Evolutionary conservation across 1,284 basidiomycete genomes (phyloP).

Genomic region (Mrakiaceae sp.): DNA sequence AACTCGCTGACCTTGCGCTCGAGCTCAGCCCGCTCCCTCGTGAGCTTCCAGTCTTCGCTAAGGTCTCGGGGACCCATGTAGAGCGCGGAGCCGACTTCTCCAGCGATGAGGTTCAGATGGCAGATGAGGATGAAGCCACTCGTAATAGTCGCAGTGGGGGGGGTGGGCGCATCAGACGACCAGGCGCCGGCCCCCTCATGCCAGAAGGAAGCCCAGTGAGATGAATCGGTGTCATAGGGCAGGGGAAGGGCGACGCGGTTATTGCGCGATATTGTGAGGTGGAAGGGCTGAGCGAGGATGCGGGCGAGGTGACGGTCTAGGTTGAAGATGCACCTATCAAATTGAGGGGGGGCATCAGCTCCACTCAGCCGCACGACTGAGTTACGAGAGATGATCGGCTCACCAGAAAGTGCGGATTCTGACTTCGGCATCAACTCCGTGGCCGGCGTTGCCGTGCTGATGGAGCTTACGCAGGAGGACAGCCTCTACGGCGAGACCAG

Average conservation of each 20-base stretch:
- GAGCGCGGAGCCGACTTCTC: not conserved
- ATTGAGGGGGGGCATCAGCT: not conserved
- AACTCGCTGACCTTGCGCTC: not conserved
- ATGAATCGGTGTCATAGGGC: not conserved
- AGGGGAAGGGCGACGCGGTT: not conserved
- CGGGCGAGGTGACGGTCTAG: not conserved
- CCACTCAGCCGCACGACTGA: not conserved
- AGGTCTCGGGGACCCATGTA: not conserved
- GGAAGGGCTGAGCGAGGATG: not conserved
- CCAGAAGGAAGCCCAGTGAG: not conserved
- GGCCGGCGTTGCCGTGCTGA: conserved; percentile 17
- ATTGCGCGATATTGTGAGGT: not conserved
- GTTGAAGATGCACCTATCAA: not conserved
- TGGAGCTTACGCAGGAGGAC: conserved; percentile 22
- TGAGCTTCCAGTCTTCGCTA: not conserved
- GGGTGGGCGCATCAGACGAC: not conserved
- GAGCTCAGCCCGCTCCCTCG: not conserved
- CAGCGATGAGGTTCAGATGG: not conserved
- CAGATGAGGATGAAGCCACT: not conserved
- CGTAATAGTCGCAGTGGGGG: not conserved
- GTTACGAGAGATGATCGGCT: not conserved
- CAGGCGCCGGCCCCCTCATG: not conserved
- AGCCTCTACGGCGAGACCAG: conserved; percentile 24
- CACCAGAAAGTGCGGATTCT: conserved; percentile 15
- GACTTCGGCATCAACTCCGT: conserved; percentile 20